A percentile compares a stretch with the other conserved stretches of the same genome.
These are phyloP conservation scores for Penicillium bovifimosum DNA, from an alignment of 495 filamentous ascomycete species.

Conservation along the genomic window DNA sequence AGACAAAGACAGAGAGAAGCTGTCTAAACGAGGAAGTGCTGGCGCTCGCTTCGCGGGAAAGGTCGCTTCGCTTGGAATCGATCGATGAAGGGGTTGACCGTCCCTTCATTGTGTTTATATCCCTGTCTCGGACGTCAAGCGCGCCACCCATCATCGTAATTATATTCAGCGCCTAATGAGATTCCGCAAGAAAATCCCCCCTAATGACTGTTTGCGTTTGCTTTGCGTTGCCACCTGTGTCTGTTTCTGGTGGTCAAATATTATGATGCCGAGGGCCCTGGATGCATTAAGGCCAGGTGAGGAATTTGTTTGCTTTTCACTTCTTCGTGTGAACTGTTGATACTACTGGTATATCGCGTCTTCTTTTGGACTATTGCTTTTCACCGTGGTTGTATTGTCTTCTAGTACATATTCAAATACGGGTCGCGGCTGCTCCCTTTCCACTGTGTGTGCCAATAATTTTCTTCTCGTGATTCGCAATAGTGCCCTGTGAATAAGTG, in stretches of 20 bases:
- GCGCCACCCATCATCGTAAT: conserved; percentile 15
- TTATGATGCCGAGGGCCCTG: no score
- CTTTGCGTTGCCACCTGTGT: neutral
- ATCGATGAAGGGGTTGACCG: conserved; percentile 24
- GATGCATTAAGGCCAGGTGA: neutral
- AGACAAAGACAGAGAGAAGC: conserved; percentile 45
- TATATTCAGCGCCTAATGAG: conserved; percentile 24
- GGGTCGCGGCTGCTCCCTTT: conserved; percentile 1
- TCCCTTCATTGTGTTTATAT: conserved; percentile 2
- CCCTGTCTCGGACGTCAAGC: neutral
- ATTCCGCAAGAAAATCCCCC: conserved; percentile 17
- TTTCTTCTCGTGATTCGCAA: neutral
- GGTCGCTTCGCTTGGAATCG: conserved; percentile 42
- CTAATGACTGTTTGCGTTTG: conserved; percentile 15
- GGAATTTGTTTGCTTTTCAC: neutral
- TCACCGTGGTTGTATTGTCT: neutral
- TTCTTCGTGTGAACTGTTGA: neutral
- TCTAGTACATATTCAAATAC: neutral
- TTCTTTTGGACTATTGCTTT: neutral
- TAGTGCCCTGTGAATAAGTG: no score
- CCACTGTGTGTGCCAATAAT: neutral
- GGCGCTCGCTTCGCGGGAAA: conserved; percentile 46
- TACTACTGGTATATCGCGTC: neutral
- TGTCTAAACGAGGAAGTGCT: conserved; percentile 49
- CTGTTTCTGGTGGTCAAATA: no score